Evolutionary conservation across 257 asterid species (phyloP), one percentile per base, ranked within the genome.

Genomic region (Plectranthus barbatus): DNA sequence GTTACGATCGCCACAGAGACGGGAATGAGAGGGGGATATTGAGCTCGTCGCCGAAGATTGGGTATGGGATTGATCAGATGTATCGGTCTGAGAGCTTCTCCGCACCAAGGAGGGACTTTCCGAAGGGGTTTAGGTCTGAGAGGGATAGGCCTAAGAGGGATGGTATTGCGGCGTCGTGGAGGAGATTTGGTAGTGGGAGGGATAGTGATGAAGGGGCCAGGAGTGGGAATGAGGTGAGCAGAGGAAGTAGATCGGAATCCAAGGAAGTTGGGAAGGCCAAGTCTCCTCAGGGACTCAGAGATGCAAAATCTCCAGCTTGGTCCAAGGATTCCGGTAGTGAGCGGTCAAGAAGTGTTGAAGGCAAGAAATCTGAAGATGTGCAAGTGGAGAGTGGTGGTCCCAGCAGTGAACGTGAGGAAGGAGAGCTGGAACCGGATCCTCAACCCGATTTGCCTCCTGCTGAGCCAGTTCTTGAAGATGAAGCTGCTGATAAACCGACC

Each of bases 261-360:
- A 88, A 82, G 57, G 95, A 87, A 59, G 53, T 60, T 64, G 84
- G 81, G 51, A 92, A 82, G 77, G 71, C 75, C 4, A 88, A 76
- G 76, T 86, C 95, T 13, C 87, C 95, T 2, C 83, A 75, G 72
- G 76, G 76, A 56, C 31, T 62, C 42, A 78, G 84, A 74, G 91
- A 84, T 70, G 83, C 79, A 14, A 84, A 83, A 62, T 88, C 96
- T 29, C 98, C 95, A 19, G 87, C 90, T 66, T 86, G 90, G 95
- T 92, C 98, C 1, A 92, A 86, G 84, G 97, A 88, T 64, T 92
- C 96, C 21, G 95, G 86, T 21, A 92, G 97, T 64, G 99, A 89
- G 81, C 93, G 80, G 60, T 82, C 97, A 2, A 89, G 78, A 90
- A 87, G 94, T 76, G 78, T 82, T 34, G 98, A 89, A 70, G 69